These are phyloP conservation scores for Globisporangium yorkense DNA, from an alignment of 352 stramenopile genomes.

Conservation along the genomic window DNA sequence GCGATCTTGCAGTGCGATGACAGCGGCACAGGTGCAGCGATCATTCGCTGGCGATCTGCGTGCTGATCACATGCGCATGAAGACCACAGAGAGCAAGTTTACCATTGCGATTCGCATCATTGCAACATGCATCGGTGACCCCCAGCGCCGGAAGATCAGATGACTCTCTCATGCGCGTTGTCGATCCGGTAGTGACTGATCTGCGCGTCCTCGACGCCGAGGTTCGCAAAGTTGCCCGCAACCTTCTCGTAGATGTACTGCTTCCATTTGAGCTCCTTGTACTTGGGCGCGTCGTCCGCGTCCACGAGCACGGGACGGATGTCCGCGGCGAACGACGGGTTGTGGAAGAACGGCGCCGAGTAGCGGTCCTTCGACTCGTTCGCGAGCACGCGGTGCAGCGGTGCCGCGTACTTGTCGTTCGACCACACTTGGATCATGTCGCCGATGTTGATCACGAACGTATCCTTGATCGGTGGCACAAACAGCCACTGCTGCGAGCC, in stretches of 20 bases:
- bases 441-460: slow-evolving; percentile 57
- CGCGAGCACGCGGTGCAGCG: slow-evolving; percentile 37
- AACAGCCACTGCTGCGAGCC: slow-evolving; percentile 28
- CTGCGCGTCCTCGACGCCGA: slow-evolving; percentile 69
- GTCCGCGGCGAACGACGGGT: slow-evolving; percentile 26
- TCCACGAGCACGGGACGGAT: slow-evolving; percentile 43
- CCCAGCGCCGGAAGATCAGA: no score
- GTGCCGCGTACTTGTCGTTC: slow-evolving; percentile 35
- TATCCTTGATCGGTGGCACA: slow-evolving; percentile 26
- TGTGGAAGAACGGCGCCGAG: slow-evolving; percentile 26
- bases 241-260: slow-evolving; percentile 72
- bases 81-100: no score
- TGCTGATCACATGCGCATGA: no score
- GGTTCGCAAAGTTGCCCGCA: slow-evolving; percentile 71
- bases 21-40: no score
- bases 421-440: slow-evolving; percentile 50
- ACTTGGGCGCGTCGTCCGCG: slow-evolving; percentile 19
- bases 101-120: no score
- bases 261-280: slow-evolving; percentile 51
- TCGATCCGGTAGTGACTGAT: slow-evolving; percentile 49
- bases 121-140: no score
- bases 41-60: no score
- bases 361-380: slow-evolving; percentile 17
- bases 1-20: no score
- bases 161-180: neutral